phyloP scores from a whole-genome alignment of 768 basidiomycete genomes.

The Russula emetica region DNA sequence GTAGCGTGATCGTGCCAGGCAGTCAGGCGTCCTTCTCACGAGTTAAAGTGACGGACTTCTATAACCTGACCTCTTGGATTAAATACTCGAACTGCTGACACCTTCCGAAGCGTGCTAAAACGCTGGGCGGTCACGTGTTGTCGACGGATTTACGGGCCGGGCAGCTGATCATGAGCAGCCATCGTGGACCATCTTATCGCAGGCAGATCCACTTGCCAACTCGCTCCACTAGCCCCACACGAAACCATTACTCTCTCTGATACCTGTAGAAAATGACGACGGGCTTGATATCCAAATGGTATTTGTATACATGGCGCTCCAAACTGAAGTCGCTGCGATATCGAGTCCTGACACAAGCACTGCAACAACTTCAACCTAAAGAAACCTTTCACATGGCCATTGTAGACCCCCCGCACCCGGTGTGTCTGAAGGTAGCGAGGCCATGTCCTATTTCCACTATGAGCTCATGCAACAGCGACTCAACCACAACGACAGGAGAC shows the following conservation, averaged over 20 bases:
- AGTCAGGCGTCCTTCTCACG: too few species aligned
- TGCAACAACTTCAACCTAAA: not conserved
- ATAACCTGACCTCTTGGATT: too few species aligned
- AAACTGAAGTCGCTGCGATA: not conserved
- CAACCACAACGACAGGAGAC: not conserved
- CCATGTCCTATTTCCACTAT: slow-evolving; percentile 12
- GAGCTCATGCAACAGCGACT: not conserved
- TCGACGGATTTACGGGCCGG: too few species aligned
- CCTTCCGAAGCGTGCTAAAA: too few species aligned
- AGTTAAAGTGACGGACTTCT: too few species aligned
- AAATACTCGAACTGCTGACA: too few species aligned
- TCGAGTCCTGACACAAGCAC: not conserved
- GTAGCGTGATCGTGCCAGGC: too few species aligned
- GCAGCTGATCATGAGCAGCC: too few species aligned
- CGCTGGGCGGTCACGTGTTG: too few species aligned
- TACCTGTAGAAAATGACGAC: not conserved
- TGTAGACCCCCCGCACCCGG: slow-evolving; percentile 19
- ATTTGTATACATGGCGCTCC: not conserved
- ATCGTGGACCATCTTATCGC: too few species aligned
- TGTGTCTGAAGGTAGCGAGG: slow-evolving; percentile 15
- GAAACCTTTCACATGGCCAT: not conserved
- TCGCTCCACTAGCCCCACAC: too few species aligned
- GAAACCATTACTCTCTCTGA: not conserved
- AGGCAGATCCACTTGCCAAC: too few species aligned
- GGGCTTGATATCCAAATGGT: not conserved